Evolutionary conservation across 1,284 basidiomycete species (phyloP).

Genomic region (Cryptococcus amylolentus): DNA sequence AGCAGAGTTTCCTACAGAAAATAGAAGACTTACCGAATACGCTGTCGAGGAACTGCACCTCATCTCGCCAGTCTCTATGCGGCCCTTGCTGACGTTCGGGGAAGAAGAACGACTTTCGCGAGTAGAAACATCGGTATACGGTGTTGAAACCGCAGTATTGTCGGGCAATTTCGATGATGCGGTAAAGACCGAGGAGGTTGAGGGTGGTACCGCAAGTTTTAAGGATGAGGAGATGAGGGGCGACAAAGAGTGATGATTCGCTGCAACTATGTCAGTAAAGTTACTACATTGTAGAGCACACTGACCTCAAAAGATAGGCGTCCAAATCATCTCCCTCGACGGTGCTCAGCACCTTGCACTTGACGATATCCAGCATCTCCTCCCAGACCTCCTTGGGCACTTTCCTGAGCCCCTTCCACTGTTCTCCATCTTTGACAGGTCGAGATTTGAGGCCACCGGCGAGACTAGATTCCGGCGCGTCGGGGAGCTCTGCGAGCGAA

Average conservation of each 20-base stretch:
- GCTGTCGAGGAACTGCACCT: constrained; percentile 85
- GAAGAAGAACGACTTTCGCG: constrained; percentile 98
- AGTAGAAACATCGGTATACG: constrained; percentile 90
- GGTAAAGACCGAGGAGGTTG: constrained; percentile 87
- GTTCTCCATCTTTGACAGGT: constrained; percentile 13
- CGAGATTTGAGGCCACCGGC: constrained; percentile 49
- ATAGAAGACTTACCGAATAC: constrained; percentile 62
- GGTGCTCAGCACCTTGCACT: constrained; percentile 92
- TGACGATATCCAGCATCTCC: constrained; percentile 94
- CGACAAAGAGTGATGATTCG: constrained; percentile 96
- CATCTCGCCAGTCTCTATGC: constrained; percentile 90
- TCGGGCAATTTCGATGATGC: constrained; percentile 85
- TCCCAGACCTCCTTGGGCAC: constrained; percentile 83
- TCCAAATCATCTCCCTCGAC: constrained; percentile 84
- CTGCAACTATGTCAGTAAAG: constrained; percentile 53
- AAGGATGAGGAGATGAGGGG: constrained; percentile 91
- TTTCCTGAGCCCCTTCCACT: constrained; percentile 64
- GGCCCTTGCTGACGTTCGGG: constrained; percentile 93
- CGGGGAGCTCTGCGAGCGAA: constrained; percentile 60
- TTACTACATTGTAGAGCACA: background rate
- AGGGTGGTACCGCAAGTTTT: constrained; percentile 99
- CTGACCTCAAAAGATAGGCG: constrained; percentile 91
- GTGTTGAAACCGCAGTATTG: constrained; percentile 68
- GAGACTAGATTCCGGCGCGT: background rate
- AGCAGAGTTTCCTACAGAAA: too few species aligned